A percentile compares a stretch with the other conserved stretches of the same genome.
Conservation (phyloP, 2,329 filamentous ascomycete species). For the Bipolaris victoriae region DNA sequence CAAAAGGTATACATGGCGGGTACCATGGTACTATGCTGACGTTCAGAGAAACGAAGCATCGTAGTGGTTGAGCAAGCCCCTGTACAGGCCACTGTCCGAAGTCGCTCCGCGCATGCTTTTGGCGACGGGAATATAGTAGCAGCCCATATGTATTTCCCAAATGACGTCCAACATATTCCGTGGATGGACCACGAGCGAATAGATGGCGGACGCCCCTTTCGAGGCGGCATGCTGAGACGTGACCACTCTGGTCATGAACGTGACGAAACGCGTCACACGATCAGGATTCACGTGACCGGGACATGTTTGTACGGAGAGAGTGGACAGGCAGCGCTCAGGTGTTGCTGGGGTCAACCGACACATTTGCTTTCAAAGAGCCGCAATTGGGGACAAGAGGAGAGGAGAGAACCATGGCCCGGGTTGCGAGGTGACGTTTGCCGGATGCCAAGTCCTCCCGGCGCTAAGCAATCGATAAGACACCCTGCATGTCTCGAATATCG, state of each 20-base stretch:
- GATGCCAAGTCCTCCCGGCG: conserved; percentile 7
- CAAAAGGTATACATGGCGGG: neutral
- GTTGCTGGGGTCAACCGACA: neutral
- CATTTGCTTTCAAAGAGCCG: neutral
- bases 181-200: neutral
- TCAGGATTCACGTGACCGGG: neutral
- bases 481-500: neutral
- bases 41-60: neutral
- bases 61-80: neutral
- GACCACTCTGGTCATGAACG: neutral
- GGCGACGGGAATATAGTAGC: neutral
- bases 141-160: neutral
- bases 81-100: neutral
- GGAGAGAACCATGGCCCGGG: conserved; percentile 9
- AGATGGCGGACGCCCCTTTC: neutral
- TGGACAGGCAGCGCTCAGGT: neutral
- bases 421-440: conserved; percentile 14
- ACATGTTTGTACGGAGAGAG: neutral
- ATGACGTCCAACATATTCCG: neutral
- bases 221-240: neutral
- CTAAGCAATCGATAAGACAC: conserved; percentile 17
- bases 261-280: conserved; percentile 4
- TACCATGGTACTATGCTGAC: neutral
- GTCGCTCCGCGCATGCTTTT: neutral
- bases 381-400: neutral